These are phyloP conservation scores for Beauveria brongniartii DNA, from an alignment of 2,329 filamentous ascomycete species.

Conservation along the genomic window DNA sequence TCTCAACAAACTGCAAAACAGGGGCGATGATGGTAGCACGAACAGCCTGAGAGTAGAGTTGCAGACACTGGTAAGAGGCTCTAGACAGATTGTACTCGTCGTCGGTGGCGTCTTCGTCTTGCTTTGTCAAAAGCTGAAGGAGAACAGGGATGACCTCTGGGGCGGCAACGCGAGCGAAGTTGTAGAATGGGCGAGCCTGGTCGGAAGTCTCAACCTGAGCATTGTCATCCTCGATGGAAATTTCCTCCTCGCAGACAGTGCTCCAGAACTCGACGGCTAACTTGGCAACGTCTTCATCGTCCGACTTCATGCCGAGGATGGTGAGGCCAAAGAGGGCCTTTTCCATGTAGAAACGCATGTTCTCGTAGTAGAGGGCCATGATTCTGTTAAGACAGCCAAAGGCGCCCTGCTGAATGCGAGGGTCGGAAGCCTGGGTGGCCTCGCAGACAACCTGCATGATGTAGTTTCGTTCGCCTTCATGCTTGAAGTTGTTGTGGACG, in stretches of 20 bases:
- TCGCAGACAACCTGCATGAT: slow-evolving; percentile 99
- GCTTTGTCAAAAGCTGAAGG: slow-evolving; percentile 81
- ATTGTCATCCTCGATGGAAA: slow-evolving; percentile 96
- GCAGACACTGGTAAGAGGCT: slow-evolving; percentile 91
- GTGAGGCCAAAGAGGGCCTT: slow-evolving; percentile 97
- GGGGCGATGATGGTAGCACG: slow-evolving; percentile 75
- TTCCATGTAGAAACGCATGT: slow-evolving; percentile 99
- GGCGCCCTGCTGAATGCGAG: slow-evolving; percentile 86
- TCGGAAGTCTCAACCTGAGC: slow-evolving; percentile 64
- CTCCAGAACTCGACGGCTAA: slow-evolving; percentile 99
- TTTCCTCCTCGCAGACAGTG: slow-evolving; percentile 99
- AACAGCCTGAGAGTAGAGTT: slow-evolving; percentile 90
- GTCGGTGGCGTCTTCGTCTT: slow-evolving; percentile 93
- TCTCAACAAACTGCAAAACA: slow-evolving; percentile 86
- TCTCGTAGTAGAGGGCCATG: slow-evolving; percentile 98
- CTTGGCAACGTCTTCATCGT: slow-evolving; percentile 96
- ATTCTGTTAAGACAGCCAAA: slow-evolving; percentile 98
- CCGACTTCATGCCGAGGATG: slow-evolving; percentile 96
- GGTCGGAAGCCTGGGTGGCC: slow-evolving; percentile 88
- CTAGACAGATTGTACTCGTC: slow-evolving; percentile 97
- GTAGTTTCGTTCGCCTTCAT: slow-evolving; percentile 98
- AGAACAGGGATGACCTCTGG: slow-evolving; percentile 92
- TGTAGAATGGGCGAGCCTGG: slow-evolving; percentile 87
- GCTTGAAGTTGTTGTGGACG: slow-evolving; percentile 96
- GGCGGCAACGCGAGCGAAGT: slow-evolving; percentile 88